A percentile compares a stretch with the other conserved stretches of the same genome.
Evolutionary conservation across 2,329 filamentous ascomycete species (phyloP).

Genomic region (Nigrospora sphaerica): DNA sequence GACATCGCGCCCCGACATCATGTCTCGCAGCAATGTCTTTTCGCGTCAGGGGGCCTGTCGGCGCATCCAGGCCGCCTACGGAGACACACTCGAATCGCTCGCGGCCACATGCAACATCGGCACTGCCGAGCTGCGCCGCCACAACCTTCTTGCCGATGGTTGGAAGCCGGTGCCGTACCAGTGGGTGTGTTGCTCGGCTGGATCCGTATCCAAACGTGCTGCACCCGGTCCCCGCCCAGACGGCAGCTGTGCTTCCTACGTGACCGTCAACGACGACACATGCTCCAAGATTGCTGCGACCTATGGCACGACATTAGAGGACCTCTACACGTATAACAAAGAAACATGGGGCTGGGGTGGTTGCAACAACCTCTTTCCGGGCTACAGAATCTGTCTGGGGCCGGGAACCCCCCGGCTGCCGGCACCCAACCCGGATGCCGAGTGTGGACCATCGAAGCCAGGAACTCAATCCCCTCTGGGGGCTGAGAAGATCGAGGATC

Average conservation of each 20-base stretch:
- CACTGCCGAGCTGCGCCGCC: background rate
- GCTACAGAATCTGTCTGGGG: constrained; percentile 7
- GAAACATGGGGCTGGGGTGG: constrained; percentile 32
- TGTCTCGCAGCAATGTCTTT: background rate
- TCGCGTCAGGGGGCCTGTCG: background rate
- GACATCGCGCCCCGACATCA: background rate
- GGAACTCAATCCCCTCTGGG: constrained; percentile 5
- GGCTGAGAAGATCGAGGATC: constrained; percentile 8
- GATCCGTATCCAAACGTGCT: background rate
- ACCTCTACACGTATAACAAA: constrained; percentile 30
- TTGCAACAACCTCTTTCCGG: constrained; percentile 15
- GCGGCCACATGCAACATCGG: background rate
- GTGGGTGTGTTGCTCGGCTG: background rate
- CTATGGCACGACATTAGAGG: constrained; percentile 18
- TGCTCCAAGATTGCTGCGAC: constrained; percentile 24
- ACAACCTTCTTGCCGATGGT: background rate
- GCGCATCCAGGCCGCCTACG: background rate
- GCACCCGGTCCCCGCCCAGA: background rate
- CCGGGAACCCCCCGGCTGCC: constrained; percentile 5
- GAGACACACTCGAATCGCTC: background rate
- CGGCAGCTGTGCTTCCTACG: constrained; percentile 14
- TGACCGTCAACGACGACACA: constrained; percentile 22
- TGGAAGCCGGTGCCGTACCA: background rate
- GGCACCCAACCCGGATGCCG: constrained; percentile 3
- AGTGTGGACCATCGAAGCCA: constrained; percentile 7